phyloP scores from a whole-genome alignment of 805 yeast species.

The Yamadazyma phyllophila region DNA sequence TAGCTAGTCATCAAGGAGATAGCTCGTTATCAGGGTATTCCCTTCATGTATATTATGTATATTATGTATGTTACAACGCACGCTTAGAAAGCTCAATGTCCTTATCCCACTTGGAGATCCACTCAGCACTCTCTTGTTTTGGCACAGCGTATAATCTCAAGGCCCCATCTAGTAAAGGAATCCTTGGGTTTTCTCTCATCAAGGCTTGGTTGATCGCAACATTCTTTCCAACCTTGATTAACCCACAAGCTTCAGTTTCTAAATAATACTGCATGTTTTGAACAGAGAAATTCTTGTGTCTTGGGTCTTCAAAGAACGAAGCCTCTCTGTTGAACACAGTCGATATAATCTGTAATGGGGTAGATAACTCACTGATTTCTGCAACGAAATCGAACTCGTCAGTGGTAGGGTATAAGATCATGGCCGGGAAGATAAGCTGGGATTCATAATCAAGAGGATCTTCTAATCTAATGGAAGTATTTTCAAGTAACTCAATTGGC shows the following conservation, averaged over 20 bases:
- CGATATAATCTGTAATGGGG: constrained; percentile 62
- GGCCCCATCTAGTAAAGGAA: constrained; percentile 75
- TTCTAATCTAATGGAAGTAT: constrained; percentile 56
- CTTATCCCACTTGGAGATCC: constrained; percentile 70
- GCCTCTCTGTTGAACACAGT: constrained; percentile 61
- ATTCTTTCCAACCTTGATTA: constrained; percentile 81
- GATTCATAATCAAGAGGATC: constrained; percentile 68
- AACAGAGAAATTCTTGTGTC: constrained; percentile 56
- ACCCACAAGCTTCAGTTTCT: constrained; percentile 82
- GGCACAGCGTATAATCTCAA: constrained; percentile 79
- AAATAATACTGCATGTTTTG: constrained; percentile 68
- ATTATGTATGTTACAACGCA: constrained; percentile 3
- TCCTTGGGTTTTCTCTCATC: constrained; percentile 56
- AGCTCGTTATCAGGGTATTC: no score
- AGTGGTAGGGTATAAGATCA: constrained; percentile 76
- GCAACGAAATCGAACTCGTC: constrained; percentile 83
- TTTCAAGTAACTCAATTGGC: constrained; percentile 55
- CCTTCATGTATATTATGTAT: constrained; percentile 6
- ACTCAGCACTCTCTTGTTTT: constrained; percentile 56
- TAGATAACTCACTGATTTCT: constrained; percentile 67
- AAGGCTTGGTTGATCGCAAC: constrained; percentile 63
- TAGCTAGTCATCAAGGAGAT: no score
- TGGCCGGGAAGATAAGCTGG: constrained; percentile 77
- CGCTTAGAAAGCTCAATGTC: constrained; percentile 52
- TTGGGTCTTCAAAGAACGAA: constrained; percentile 64